phyloP scores from a whole-genome alignment of 257 asterid species.

The Scutellaria baicalensis region DNA sequence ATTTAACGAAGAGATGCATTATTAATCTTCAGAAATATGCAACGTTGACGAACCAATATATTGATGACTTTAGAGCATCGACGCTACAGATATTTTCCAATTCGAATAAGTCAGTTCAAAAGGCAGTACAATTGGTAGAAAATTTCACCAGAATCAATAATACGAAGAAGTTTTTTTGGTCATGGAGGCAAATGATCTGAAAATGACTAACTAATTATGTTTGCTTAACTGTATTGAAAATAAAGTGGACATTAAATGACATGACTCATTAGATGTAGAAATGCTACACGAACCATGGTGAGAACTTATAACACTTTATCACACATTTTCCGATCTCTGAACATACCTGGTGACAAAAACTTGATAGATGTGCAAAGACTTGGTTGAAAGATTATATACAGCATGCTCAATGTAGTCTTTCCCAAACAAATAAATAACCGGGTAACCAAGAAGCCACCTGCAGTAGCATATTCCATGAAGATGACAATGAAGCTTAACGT shows the following conservation, averaged over 20 bases:
- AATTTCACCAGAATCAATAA: neutral
- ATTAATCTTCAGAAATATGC: slow-evolving; percentile 4
- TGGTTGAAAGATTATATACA: slow-evolving; percentile 64
- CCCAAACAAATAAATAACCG: slow-evolving; percentile 62
- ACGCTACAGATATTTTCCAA: neutral
- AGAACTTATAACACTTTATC: neutral
- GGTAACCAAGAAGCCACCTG: slow-evolving; percentile 94
- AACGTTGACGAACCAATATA: neutral
- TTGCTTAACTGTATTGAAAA: neutral
- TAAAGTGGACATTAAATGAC: neutral
- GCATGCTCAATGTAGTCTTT: slow-evolving; percentile 59
- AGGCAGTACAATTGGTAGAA: neutral
- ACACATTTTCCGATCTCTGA: neutral
- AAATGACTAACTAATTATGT: neutral
- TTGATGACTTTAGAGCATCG: neutral
- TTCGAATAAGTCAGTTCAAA: neutral
- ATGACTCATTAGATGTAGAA: neutral
- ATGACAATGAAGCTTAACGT: neutral
- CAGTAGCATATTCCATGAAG: slow-evolving; percentile 2
- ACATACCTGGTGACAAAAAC: slow-evolving; percentile 51
- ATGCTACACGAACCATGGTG: neutral
- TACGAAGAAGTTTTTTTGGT: neutral
- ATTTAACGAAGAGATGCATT: slow-evolving; percentile 8
- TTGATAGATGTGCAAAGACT: slow-evolving; percentile 64
- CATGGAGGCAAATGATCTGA: neutral